Evolutionary conservation across 108 stramenopile species (phyloP).

Genomic region (Schizochytrium sp.): DNA sequence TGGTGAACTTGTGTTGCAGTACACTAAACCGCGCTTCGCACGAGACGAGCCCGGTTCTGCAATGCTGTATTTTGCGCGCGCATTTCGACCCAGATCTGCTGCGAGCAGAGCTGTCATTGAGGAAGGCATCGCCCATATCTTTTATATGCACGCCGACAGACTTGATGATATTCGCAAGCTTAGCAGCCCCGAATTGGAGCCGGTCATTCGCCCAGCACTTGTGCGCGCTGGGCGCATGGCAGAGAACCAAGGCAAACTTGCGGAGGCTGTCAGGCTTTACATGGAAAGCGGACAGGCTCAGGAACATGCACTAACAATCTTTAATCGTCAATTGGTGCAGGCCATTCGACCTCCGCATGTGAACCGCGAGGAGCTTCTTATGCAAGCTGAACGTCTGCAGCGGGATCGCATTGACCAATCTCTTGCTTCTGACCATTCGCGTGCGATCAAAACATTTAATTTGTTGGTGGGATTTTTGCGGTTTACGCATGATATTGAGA

Average conservation of each 20-base stretch:
- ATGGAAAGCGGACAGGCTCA: neutral
- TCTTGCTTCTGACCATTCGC: neutral
- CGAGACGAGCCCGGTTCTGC: constrained; percentile 5
- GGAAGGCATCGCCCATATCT: neutral
- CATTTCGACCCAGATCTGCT: neutral
- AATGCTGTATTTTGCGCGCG: neutral
- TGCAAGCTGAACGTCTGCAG: constrained; percentile 6
- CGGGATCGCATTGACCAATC: constrained; percentile 25
- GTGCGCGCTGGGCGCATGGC: constrained; percentile 14
- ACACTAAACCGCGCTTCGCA: neutral
- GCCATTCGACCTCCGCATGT: constrained; percentile 4
- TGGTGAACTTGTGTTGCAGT: neutral
- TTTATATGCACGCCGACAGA: neutral
- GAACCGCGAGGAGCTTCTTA: constrained; percentile 10
- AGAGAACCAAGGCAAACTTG: neutral
- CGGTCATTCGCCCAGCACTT: neutral
- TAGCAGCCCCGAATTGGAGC: neutral
- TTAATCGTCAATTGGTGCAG: constrained; percentile 31
- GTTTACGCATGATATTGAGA: constrained; percentile 10
- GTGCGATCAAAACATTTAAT: neutral
- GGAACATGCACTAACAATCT: constrained; percentile 3
- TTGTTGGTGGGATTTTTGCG: neutral
- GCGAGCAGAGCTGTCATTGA: neutral
- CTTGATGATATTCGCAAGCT: constrained; percentile 28
- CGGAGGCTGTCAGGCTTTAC: constrained; percentile 9